Evolutionary conservation across 2,329 filamentous ascomycete genomes (phyloP).

Genomic region (Elsinoe ampelina): DNA sequence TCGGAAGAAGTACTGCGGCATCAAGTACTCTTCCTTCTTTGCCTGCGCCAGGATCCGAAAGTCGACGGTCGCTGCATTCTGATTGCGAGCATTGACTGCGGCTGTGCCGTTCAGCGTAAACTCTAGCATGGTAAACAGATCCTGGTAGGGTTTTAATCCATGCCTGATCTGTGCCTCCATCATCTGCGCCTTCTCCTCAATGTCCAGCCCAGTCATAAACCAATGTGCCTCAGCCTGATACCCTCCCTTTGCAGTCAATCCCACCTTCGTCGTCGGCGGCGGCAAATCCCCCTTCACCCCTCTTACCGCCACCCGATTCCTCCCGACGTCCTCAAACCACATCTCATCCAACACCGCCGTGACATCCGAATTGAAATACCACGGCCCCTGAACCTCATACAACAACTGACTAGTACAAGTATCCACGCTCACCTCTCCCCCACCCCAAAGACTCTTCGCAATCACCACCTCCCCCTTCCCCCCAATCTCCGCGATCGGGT

Average conservation of each 20-base stretch:
- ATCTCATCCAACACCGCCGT: constrained; percentile 44
- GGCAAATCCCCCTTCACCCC: constrained; percentile 37
- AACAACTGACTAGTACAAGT: constrained; percentile 45
- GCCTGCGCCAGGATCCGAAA: constrained; percentile 33
- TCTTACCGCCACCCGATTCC: constrained; percentile 33
- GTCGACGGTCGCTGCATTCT: constrained; percentile 27
- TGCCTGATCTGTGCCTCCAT: constrained; percentile 37
- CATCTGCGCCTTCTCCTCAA: constrained; percentile 39
- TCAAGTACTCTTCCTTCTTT: constrained; percentile 20
- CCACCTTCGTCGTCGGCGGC: constrained; percentile 43
- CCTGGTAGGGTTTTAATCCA: constrained; percentile 23
- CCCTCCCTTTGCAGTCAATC: constrained; percentile 38
- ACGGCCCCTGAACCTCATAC: constrained; percentile 47
- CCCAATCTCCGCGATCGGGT: constrained; percentile 29
- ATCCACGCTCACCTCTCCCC: constrained; percentile 35
- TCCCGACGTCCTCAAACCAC: constrained; percentile 42
- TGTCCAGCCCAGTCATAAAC: constrained; percentile 38
- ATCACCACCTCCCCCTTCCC: constrained; percentile 29
- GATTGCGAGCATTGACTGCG: constrained; percentile 27
- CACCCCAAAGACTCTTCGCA: constrained; percentile 29
- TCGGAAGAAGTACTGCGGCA: constrained; percentile 24
- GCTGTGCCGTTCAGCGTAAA: constrained; percentile 21
- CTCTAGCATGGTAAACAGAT: constrained; percentile 22
- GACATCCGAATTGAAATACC: constrained; percentile 51
- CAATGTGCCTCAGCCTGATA: constrained; percentile 40